Conservation (phyloP, 1,284 basidiomycete species). For the Vanrija pseudolonga region DNA sequence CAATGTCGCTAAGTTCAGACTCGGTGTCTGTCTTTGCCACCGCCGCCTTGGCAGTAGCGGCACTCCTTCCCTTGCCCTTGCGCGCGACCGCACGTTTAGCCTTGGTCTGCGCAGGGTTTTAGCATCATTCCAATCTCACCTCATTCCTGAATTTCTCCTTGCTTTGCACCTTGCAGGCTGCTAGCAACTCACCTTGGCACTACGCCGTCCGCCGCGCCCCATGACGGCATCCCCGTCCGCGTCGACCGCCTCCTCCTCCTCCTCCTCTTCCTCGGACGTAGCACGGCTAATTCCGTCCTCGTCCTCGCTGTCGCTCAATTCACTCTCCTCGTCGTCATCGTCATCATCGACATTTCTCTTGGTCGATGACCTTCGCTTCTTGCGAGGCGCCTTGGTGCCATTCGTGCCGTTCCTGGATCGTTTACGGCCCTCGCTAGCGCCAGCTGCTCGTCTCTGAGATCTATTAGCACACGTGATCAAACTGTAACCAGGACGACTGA, state of each 20-base stretch:
- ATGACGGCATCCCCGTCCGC: conserved; percentile 24
- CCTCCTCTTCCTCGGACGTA: conserved; percentile 4
- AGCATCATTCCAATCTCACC: too few relatives aligned
- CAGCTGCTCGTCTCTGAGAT: neutral
- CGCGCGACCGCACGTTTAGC: conserved; percentile 35
- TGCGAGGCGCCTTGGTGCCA: conserved; percentile 7
- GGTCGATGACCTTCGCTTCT: conserved; percentile 6
- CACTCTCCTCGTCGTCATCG: conserved; percentile 19
- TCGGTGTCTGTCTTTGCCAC: too few relatives aligned
- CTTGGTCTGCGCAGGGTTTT: conserved; percentile 24
- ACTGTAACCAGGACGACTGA: neutral
- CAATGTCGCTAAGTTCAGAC: too few relatives aligned
- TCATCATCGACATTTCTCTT: conserved; percentile 14
- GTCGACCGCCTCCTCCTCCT: conserved; percentile 18
- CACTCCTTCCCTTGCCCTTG: neutral
- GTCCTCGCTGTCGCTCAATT: conserved; percentile 16
- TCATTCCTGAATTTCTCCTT: too few relatives aligned
- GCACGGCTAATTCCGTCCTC: conserved; percentile 6
- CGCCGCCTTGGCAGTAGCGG: too few relatives aligned
- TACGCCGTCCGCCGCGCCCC: conserved; percentile 39
- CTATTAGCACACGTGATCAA: neutral
- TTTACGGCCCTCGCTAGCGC: neutral
- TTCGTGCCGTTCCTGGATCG: neutral
- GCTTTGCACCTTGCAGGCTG: too few relatives aligned
- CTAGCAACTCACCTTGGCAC: conserved; percentile 37